Evolutionary conservation across 805 yeast genomes (phyloP).

Genomic region (Sugiyamaella floridensis): DNA sequence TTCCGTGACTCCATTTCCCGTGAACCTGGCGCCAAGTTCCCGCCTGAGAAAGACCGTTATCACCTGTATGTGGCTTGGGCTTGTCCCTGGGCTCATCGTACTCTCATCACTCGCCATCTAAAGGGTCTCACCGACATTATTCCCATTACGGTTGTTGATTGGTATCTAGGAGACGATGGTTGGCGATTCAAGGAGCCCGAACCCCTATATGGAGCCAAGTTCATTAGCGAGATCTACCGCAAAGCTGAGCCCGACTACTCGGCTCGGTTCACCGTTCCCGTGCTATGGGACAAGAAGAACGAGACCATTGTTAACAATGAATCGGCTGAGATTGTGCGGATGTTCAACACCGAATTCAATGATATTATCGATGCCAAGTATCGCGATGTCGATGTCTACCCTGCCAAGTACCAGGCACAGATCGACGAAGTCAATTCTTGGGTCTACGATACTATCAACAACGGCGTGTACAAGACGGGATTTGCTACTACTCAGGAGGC

Average conservation of each 20-base stretch:
- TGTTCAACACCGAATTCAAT: conserved; percentile 68
- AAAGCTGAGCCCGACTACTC: conserved; percentile 67
- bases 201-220: conserved; percentile 48
- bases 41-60: conserved; percentile 74
- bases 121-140: conserved; percentile 59
- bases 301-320: conserved; percentile 87
- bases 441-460: conserved; percentile 80
- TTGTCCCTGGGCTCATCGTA: conserved; percentile 96
- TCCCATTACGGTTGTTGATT: conserved; percentile 68
- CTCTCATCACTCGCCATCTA: conserved; percentile 61
- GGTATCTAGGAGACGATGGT: conserved; percentile 82
- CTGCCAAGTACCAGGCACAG: conserved; percentile 42
- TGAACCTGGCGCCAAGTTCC: conserved; percentile 51
- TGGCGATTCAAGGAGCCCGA: conserved; percentile 69
- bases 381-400: conserved; percentile 55
- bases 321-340: conserved; percentile 81
- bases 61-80: conserved; percentile 83
- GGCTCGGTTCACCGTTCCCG: conserved; percentile 89
- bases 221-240: conserved; percentile 66
- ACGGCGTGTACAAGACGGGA: conserved; percentile 90
- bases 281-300: conserved; percentile 81
- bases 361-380: conserved; percentile 38
- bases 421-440: conserved; percentile 76
- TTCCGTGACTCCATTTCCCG: conserved; percentile 62
- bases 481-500: conserved; percentile 80